Evolutionary conservation across 2,329 filamentous ascomycete species (phyloP).

Genomic region (Raffaelea deltoideospora): DNA sequence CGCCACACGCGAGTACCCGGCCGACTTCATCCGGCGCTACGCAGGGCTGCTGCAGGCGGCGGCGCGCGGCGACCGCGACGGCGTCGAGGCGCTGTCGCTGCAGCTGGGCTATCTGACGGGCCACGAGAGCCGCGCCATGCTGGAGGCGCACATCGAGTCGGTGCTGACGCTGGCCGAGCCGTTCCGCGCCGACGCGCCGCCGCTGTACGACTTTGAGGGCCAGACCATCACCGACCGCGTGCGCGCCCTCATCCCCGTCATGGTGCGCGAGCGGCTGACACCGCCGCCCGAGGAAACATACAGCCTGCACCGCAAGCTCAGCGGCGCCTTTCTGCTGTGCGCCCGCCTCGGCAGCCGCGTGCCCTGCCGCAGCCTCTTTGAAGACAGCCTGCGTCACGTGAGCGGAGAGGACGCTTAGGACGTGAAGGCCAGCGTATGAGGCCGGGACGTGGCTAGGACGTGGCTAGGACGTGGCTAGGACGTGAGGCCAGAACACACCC

Average conservation of each 20-base stretch:
- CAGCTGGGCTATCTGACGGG: constrained; percentile 85
- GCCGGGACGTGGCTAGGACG: too few relatives aligned
- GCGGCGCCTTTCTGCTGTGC: constrained; percentile 86
- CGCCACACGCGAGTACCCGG: constrained; percentile 73
- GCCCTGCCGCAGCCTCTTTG: constrained; percentile 66
- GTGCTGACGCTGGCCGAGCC: constrained; percentile 87
- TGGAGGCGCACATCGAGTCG: constrained; percentile 77
- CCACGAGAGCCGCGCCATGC: constrained; percentile 70
- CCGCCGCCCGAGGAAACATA: constrained; percentile 98
- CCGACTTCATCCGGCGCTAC: constrained; percentile 66
- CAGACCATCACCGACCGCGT: constrained; percentile 97
- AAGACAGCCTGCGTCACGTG: constrained; percentile 30
- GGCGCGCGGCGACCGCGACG: constrained; percentile 48
- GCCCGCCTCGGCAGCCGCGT: constrained; percentile 74
- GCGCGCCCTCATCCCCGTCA: constrained; percentile 73
- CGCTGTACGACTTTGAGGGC: constrained; percentile 78
- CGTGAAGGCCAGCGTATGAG: too few relatives aligned
- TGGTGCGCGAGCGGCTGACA: constrained; percentile 76
- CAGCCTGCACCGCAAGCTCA: constrained; percentile 84
- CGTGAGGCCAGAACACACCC: too few relatives aligned
- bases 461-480: too few relatives aligned
- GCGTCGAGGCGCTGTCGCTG: constrained; percentile 53
- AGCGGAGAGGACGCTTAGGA: too few relatives aligned
- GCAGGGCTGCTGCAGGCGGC: constrained; percentile 69
- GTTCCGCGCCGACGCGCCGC: constrained; percentile 60